phyloP scores from a whole-genome alignment of 495 filamentous ascomycete genomes.

The Cladorrhinum samala region DNA sequence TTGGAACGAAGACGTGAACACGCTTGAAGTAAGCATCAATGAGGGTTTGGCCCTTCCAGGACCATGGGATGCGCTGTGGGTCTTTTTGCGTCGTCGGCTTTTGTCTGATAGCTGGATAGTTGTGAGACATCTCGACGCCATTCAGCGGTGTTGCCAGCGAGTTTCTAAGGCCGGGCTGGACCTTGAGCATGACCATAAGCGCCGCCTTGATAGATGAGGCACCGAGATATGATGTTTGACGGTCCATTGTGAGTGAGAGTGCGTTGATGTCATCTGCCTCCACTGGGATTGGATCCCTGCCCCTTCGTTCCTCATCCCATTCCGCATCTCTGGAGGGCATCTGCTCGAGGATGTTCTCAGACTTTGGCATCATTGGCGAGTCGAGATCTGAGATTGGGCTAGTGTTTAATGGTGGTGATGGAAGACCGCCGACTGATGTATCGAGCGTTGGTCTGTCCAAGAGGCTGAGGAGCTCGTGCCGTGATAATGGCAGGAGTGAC shows the following conservation, averaged over 20 bases:
- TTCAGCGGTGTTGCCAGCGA: constrained; percentile 50
- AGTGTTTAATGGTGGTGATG: constrained; percentile 38
- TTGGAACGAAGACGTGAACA: constrained; percentile 67
- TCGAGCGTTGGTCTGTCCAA: constrained; percentile 41
- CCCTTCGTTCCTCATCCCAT: constrained; percentile 53
- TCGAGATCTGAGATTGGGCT: constrained; percentile 38
- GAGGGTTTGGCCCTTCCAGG: constrained; percentile 55
- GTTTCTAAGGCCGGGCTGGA: constrained; percentile 56
- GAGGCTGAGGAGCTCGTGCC: constrained; percentile 46
- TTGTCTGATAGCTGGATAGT: constrained; percentile 44
- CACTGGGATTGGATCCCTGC: constrained; percentile 53
- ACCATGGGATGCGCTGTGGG: constrained; percentile 50
- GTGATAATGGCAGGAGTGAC: constrained; percentile 43
- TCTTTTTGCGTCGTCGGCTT: constrained; percentile 40
- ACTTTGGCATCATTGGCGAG: constrained; percentile 36
- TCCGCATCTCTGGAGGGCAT: constrained; percentile 49
- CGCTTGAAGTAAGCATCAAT: constrained; percentile 75
- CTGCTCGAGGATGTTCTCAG: constrained; percentile 49
- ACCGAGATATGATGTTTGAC: constrained; percentile 70
- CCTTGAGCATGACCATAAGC: constrained; percentile 73
- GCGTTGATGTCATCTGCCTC: constrained; percentile 81
- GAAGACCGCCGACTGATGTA: constrained; percentile 34
- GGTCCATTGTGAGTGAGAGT: constrained; percentile 63
- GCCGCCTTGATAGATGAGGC: constrained; percentile 79
- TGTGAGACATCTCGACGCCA: constrained; percentile 42